Evolutionary conservation across 228 moss, liverwort and hornwort species (phyloP), one percentile per base, ranked within the genome.

Genomic region (Sphagnum magellanicum): DNA sequence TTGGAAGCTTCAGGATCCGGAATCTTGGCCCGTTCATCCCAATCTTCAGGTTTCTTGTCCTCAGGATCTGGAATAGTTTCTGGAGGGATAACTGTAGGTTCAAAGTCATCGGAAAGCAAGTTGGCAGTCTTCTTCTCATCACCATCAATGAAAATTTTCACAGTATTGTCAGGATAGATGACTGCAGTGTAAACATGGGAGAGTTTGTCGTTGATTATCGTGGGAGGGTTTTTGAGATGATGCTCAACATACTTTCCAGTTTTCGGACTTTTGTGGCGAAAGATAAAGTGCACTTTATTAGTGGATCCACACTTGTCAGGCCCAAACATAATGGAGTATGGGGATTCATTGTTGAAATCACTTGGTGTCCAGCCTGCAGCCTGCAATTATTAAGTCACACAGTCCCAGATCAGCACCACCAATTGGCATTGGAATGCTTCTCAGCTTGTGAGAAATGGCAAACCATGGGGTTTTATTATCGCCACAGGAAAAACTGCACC

Each of bases 261-360:
- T 8, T 58, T 84, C 12, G 93, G 93, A 10, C 82, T 93, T 76
- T 93, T 98, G 80, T 98, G 94, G 0, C 91, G 88, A 71, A 98
- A 98, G 60, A 98, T 98, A 75, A 98, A 93, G 76, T 98, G 98
- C 0, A 98, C 98, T 73, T 98, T 98, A 59, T 98, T 93, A 0
- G 98, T 98, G 4, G 89, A 71, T 50, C 98, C 98, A 70, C 98
- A 98, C 76, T 91, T 93, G 68, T 98, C 98, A 0, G 98, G 98
- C 8, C 98, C 98, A 66, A 93, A 98, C 98, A 98, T 98, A 17
- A 98, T 93, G 4, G 98, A 93, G 64, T 98, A 98, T 0, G 98
- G 93, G 5, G 93, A 87, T 68, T 90, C 89, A 70, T 93, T 98
- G 74, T 98, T 92, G 69, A 98, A 98, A 76, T 98, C 91, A 68